Evolutionary conservation across 129 eudicot species (phyloP).

Genomic region (Rutidosis leptorrhynchoides): DNA sequence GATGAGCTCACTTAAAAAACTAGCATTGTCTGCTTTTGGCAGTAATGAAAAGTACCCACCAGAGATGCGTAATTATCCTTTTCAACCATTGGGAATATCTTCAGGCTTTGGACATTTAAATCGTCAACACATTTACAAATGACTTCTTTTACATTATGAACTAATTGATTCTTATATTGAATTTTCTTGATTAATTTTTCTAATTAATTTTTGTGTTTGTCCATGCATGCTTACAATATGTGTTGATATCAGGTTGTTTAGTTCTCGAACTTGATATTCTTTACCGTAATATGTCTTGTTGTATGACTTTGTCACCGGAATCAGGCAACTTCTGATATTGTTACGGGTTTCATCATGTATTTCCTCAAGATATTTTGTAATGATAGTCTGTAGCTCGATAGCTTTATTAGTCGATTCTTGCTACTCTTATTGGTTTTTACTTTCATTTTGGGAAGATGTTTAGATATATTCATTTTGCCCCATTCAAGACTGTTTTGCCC

Average conservation of each 20-base stretch:
- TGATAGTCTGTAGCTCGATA: not conserved
- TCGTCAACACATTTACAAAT: not conserved
- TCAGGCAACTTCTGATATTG: not conserved
- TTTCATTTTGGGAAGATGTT: not conserved
- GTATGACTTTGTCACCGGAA: not conserved
- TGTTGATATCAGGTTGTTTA: conserved; percentile 1
- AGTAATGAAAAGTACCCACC: too few relatives aligned
- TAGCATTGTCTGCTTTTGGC: too few relatives aligned
- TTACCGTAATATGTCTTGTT: not conserved
- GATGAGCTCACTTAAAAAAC: too few relatives aligned
- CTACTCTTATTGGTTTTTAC: not conserved
- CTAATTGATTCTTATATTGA: not conserved
- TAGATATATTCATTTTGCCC: too few relatives aligned
- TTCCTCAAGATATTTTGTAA: not conserved
- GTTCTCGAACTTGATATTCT: conserved; percentile 9
- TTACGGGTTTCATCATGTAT: conserved; percentile 5
- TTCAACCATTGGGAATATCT: too few relatives aligned
- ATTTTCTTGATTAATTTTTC: rapidly evolving
- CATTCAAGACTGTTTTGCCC: too few relatives aligned
- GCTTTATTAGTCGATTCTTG: not conserved
- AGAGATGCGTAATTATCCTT: too few relatives aligned
- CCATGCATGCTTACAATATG: not conserved
- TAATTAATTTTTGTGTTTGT: not conserved
- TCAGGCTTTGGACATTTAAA: not conserved
- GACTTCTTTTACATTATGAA: not conserved